Evolutionary conservation across 306 rosid species (phyloP).

Genomic region (Prunus padus): DNA sequence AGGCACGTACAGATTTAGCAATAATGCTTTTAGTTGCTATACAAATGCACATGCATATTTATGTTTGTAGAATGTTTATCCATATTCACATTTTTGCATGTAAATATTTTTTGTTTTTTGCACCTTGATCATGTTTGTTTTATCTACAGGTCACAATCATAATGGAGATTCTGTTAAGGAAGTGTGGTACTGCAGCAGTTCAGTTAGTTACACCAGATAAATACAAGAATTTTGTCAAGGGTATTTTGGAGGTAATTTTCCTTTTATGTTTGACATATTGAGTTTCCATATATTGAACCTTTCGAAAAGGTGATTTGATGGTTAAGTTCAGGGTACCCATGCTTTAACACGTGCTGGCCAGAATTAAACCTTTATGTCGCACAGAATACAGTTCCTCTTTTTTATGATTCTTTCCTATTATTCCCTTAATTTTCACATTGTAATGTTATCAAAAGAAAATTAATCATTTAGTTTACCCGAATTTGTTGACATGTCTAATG

Average conservation of each 20-base stretch:
- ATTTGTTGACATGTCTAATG: too few species aligned
- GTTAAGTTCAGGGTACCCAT: neutral
- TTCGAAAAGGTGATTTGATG: neutral
- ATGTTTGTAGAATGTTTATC: neutral
- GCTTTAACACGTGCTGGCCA: neutral
- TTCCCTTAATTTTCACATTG: neutral
- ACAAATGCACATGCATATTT: neutral
- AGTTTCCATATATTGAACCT: neutral
- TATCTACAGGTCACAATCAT: slow-evolving; percentile 64
- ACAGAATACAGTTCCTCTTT: neutral
- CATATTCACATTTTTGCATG: neutral
- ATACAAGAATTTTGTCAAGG: slow-evolving; percentile 59
- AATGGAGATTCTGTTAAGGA: slow-evolving; percentile 73
- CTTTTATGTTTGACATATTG: neutral
- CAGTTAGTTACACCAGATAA: slow-evolving; percentile 64
- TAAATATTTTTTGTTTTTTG: neutral
- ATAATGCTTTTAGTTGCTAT: neutral
- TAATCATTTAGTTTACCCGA: neutral
- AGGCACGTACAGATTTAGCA: slow-evolving; percentile 49
- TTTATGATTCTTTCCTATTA: neutral
- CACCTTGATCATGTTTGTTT: neutral
- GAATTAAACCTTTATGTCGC: neutral
- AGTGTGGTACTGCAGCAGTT: slow-evolving; percentile 78
- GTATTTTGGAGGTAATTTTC: slow-evolving; percentile 58
- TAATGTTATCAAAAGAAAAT: neutral